Evolutionary conservation across 2,329 filamentous ascomycete species (phyloP), one percentile per base, ranked within the genome.

Genomic region (Emmonsia crescens): DNA sequence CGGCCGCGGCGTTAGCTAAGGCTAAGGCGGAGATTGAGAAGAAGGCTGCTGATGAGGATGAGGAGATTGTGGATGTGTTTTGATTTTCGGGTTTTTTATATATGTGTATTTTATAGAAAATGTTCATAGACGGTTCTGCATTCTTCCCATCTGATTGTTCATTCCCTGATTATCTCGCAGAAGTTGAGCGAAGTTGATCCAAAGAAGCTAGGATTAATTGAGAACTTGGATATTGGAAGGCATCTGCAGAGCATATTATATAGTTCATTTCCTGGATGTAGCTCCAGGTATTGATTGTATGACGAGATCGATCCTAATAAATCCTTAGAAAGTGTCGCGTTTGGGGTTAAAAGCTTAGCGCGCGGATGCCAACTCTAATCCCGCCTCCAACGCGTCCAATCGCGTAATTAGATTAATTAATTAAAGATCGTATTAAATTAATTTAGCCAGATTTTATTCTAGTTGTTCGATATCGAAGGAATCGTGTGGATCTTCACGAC

Each of bases 41-140:
- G 14, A 56, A 60, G 12, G 61, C 49, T 12, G 69, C 76, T 44
- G 70, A 77, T 62, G 79, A 81, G 61, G 74, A 79, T 60, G 69
- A 76, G 57, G 70, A 75, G 62, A 75, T 80, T 58, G 75, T 76
- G 60, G 78, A 80, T 63, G 66, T 80, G 62, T 78, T 79, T 64
- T 79, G 66, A 72, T 61, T 38, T 24, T 24, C 27, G 36, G 36
- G 36, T 24, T 48, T 12, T 12, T 24, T 48, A 12, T 27, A 48
- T 12, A 48, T 3, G 27, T n/a, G 9, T 27, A 24, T 12, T n/a
- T n/a, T n/a, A n/a, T 24, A 27, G 10, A 27, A 10, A 48, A 48
- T 24, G 1, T 46, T 24, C 21, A 46, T 51, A 51, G 48, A 51
- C 2, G 14, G 49, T 52, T 19, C 10, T 48, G 1, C 44, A 21